Conservation (phyloP, 2,329 filamentous ascomycete genomes). For the Claviceps pusilla region DNA sequence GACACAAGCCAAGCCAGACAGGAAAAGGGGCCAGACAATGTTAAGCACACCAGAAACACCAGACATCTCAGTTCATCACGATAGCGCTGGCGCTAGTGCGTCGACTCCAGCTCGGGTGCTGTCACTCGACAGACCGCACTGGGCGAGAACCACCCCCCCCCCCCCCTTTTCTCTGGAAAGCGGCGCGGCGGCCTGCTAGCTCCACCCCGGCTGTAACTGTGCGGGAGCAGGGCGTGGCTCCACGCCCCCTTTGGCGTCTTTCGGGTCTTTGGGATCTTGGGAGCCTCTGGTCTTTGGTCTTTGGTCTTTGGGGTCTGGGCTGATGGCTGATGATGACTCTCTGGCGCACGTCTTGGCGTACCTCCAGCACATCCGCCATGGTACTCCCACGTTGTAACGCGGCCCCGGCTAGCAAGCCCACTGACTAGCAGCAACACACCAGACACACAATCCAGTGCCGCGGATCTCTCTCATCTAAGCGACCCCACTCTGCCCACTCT, state of each 20-base stretch:
- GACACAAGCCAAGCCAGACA: not conserved
- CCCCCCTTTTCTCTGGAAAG: not conserved
- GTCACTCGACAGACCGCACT: not conserved
- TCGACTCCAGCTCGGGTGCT: not conserved
- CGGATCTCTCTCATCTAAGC: conserved; percentile 14
- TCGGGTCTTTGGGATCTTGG: not conserved
- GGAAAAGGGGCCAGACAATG: not conserved
- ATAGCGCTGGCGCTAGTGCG: conserved; percentile 1
- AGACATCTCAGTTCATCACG: not conserved
- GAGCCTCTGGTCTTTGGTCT: too few relatives aligned
- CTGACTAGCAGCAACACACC: conserved; percentile 13
- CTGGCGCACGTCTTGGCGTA: not conserved
- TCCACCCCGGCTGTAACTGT: not conserved
- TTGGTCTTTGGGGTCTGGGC: too few relatives aligned
- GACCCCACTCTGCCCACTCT: not conserved
- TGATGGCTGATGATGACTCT: not conserved
- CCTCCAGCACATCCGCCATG: conserved; percentile 3
- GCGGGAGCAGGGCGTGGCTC: not conserved
- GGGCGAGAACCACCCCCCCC: too few relatives aligned
- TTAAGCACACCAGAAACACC: not conserved
- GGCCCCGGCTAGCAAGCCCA: conserved; percentile 6
- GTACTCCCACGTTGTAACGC: conserved; percentile 11
- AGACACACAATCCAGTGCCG: conserved; percentile 19
- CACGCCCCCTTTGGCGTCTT: not conserved
- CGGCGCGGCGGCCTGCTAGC: not conserved